These are phyloP conservation scores for Hygrophorus russula DNA, from an alignment of 768 basidiomycete genomes.

Conservation along the genomic window DNA sequence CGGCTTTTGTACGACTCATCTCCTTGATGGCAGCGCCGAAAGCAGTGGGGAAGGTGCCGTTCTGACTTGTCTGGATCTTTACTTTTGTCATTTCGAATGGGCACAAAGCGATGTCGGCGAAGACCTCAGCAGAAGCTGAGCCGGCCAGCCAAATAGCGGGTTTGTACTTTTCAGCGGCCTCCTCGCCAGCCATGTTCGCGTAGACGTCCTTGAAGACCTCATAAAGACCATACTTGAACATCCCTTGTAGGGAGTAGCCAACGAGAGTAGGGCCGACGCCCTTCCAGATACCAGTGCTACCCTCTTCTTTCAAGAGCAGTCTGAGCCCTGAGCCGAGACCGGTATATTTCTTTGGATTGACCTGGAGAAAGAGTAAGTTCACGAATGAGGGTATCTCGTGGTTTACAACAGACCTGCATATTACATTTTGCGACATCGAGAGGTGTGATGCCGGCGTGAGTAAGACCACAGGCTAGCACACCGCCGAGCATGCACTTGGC, in stretches of 20 bases:
- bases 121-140: constrained; percentile 90
- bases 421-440: constrained; percentile 87
- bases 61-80: constrained; percentile 74
- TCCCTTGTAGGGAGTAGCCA: constrained; percentile 92
- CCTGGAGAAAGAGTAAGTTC: constrained; percentile 30
- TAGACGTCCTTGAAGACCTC: constrained; percentile 93
- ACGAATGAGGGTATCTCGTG: neutral
- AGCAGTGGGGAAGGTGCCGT: constrained; percentile 66
- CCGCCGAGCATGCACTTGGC: constrained; percentile 84
- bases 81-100: constrained; percentile 91
- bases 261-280: constrained; percentile 88
- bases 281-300: constrained; percentile 83
- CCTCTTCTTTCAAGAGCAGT: constrained; percentile 68
- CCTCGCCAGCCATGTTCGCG: constrained; percentile 84
- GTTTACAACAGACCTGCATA: constrained; percentile 61
- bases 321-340: constrained; percentile 52
- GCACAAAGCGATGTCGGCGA: constrained; percentile 94
- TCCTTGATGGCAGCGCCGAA: constrained; percentile 62
- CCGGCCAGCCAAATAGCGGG: constrained; percentile 88
- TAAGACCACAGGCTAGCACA: constrained; percentile 77
- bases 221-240: constrained; percentile 98
- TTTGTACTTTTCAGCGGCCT: constrained; percentile 70
- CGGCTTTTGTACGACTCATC: constrained; percentile 54
- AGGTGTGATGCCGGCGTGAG: constrained; percentile 81
- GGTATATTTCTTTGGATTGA: constrained; percentile 65